Evolutionary conservation across 106 monocot genomes (phyloP).

Genomic region (Dioscorea zingiberensis): DNA sequence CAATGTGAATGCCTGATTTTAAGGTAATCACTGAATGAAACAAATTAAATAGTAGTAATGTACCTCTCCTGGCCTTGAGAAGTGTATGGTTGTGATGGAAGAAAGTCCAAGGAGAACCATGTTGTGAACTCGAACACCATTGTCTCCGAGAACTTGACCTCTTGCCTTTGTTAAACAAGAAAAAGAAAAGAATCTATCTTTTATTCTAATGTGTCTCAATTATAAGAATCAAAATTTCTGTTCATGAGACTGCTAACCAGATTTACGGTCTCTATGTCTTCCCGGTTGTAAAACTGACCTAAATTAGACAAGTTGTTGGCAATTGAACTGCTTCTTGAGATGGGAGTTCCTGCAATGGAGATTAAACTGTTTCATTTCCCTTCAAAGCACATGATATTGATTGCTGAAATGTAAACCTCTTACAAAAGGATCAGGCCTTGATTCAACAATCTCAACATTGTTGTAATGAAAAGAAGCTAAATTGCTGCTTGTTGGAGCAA

Average conservation of each 20-base stretch:
- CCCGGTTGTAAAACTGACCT: slow-evolving; percentile 79
- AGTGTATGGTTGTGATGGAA: slow-evolving; percentile 73
- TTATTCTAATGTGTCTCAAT: no score
- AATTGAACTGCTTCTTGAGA: slow-evolving; percentile 65
- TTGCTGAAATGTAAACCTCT: not conserved
- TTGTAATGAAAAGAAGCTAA: slow-evolving; percentile 82
- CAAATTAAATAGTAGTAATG: not conserved
- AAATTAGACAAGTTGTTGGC: slow-evolving; percentile 75
- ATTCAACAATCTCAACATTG: slow-evolving; percentile 91
- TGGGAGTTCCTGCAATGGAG: slow-evolving; percentile 60
- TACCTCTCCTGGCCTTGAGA: slow-evolving; percentile 89
- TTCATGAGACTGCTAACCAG: slow-evolving; percentile 30
- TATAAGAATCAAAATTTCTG: no score
- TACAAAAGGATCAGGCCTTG: slow-evolving; percentile 67
- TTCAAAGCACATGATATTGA: not conserved
- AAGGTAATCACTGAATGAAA: not conserved
- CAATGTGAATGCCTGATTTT: not conserved
- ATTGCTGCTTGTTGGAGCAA: slow-evolving; percentile 96
- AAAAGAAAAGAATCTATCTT: not conserved
- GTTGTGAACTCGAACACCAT: slow-evolving; percentile 83
- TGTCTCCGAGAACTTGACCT: slow-evolving; percentile 78
- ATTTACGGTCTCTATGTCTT: slow-evolving; percentile 56
- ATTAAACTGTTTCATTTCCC: not conserved
- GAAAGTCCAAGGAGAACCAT: slow-evolving; percentile 76
- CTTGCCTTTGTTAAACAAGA: slow-evolving; percentile 48